Base-by-base conservation (phyloP, 768 basidiomycete genomes). In the Thelephora aurantiotincta region DNA sequence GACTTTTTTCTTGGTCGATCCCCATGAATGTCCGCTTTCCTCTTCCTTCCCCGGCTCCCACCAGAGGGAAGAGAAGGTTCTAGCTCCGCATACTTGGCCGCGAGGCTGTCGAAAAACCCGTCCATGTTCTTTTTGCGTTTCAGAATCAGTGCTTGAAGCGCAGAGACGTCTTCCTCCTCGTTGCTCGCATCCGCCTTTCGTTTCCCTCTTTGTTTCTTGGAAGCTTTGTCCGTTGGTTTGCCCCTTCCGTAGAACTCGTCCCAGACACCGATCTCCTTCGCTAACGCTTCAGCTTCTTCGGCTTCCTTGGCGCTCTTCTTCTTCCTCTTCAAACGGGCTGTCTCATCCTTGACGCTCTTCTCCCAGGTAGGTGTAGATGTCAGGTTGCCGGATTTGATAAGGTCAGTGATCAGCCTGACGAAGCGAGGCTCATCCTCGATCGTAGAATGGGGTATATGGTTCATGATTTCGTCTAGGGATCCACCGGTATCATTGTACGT, bases 231-330 rank as follows among this genome's bases (percentile, higher is more conserved):
- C 6, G 77, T 74, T 1, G 70, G 61, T 63, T 82, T 85, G 3
- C 84, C 87, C 52, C 70, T 77, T 4, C 84, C 87, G 57, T 86
- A 90, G 56, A 91, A 91, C 55, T 91, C 88, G 48, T 96, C 91
- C 89, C 90, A 93, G 9, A 96, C 85, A 2, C 91, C 92, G 13
- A 97, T 64, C 52, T 89, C 87, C 54, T 79, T 87, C 5, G 92
- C 92, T 36, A 82, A 65, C 16, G 74, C 69, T 62, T 89, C 92
- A 3, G 92, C 92, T 55, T 94, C 89, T 48, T 67, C 66, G 1
- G 87, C 88, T 61, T 93, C 91, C 60, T 80, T 82, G 51, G 79
- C 70, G 1, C 78, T 75, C 55, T 76, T 74, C 62, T 84, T 88
- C 67, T 72, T 74, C 38, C 92, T 73, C 16, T 78, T 74, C 53